Conservation (phyloP, 1,139 yeast species). For the Lodderomyces margitis region DNA sequence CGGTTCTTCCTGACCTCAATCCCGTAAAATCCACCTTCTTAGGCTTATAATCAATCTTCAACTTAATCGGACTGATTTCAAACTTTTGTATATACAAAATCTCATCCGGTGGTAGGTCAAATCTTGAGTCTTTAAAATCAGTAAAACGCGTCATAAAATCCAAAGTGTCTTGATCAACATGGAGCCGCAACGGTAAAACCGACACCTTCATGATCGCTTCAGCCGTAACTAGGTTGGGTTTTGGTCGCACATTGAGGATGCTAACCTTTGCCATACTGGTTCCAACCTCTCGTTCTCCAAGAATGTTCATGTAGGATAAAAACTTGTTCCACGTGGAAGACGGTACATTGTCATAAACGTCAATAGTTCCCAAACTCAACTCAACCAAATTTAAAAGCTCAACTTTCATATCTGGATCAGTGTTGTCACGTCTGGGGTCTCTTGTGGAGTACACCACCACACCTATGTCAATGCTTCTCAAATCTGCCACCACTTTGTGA, state of each 20-base stretch:
- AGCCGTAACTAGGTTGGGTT: slow-evolving; percentile 59
- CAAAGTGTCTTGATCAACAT: slow-evolving; percentile 90
- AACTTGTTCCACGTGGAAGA: slow-evolving; percentile 92
- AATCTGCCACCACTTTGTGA: slow-evolving; percentile 60
- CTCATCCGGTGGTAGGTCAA: slow-evolving; percentile 57
- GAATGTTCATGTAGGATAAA: slow-evolving; percentile 63
- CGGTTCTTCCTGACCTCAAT: slow-evolving; percentile 77
- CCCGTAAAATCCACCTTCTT: slow-evolving; percentile 84
- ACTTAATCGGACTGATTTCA: slow-evolving; percentile 56
- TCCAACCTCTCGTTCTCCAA: slow-evolving; percentile 70
- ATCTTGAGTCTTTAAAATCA: slow-evolving; percentile 74
- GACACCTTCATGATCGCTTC: slow-evolving; percentile 61
- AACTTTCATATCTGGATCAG: slow-evolving; percentile 27
- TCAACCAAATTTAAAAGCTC: slow-evolving; percentile 51
- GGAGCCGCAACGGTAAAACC: slow-evolving; percentile 72
- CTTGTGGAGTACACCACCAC: slow-evolving; percentile 46
- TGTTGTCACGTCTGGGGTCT: slow-evolving; percentile 41
- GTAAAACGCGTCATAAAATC: slow-evolving; percentile 80
- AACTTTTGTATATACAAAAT: slow-evolving; percentile 68
- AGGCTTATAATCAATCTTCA: slow-evolving; percentile 89
- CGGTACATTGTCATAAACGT: slow-evolving; percentile 73
- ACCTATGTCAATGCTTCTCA: slow-evolving; percentile 51
- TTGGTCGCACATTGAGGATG: slow-evolving; percentile 65
- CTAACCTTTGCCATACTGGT: slow-evolving; percentile 59
- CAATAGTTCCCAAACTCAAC: slow-evolving; percentile 50